Percentiles rank a stretch among this genome's conserved stretches.
These are phyloP conservation scores for Curvularia eragrostidis DNA, from an alignment of 2,329 filamentous ascomycete species.

Conservation along the genomic window DNA sequence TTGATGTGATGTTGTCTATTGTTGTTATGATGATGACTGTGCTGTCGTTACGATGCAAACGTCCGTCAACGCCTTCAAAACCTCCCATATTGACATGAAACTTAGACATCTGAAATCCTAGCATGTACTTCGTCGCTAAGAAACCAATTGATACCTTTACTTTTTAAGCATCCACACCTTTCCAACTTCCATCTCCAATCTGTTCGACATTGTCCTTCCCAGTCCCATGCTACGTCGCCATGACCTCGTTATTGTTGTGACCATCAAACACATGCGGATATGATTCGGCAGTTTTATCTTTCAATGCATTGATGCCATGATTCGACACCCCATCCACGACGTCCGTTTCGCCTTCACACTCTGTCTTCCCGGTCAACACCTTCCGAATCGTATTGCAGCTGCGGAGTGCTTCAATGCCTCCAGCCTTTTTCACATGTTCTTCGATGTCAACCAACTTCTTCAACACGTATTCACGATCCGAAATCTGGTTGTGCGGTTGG, in stretches of 20 bases:
- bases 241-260: conserved; percentile 12
- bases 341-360: neutral
- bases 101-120: neutral
- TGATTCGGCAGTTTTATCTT: conserved; percentile 1
- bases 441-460: conserved; percentile 31
- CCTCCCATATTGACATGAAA: neutral
- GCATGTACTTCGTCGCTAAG: neutral
- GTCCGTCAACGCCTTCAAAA: neutral
- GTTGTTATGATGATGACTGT: too few relatives aligned
- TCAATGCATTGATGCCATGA: conserved; percentile 8
- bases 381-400: conserved; percentile 31
- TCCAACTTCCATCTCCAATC: neutral
- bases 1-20: neutral
- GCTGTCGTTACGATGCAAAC: neutral
- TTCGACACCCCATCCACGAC: neutral
- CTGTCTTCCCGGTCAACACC: conserved; percentile 1
- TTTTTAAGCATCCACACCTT: too few relatives aligned
- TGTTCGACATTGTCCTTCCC: neutral
- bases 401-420: conserved; percentile 22
- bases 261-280: conserved; percentile 5
- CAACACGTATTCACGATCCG: conserved; percentile 9
- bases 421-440: conserved; percentile 18
- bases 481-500: neutral
- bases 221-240: conserved; percentile 18
- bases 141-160: too few relatives aligned